Conservation (phyloP, 2,329 filamentous ascomycete genomes). For the Calonectria pseudoreteaudii region DNA sequence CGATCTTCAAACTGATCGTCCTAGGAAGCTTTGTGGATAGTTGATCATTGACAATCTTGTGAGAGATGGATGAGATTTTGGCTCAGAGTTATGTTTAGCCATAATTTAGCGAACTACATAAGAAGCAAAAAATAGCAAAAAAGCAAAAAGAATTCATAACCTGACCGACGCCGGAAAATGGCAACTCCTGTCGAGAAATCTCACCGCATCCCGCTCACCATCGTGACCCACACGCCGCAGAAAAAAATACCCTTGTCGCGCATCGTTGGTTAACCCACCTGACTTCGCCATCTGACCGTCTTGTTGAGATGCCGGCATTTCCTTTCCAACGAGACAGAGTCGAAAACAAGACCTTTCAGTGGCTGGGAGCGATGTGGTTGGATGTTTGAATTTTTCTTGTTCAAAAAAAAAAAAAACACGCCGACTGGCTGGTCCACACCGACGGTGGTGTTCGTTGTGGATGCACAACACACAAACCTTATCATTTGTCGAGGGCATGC, state of each 20-base stretch:
- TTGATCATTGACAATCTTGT: neutral
- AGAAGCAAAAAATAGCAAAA: neutral
- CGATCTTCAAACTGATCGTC: neutral
- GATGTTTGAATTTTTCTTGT: neutral
- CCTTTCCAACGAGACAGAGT: neutral
- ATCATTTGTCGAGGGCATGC: constrained; percentile 21
- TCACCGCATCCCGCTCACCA: constrained; percentile 12
- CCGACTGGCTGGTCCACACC: constrained; percentile 14
- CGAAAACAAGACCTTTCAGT: neutral
- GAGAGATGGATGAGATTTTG: neutral
- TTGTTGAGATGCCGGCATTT: neutral
- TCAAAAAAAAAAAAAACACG: neutral
- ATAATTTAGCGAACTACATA: neutral
- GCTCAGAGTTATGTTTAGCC: neutral
- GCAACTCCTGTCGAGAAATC: neutral
- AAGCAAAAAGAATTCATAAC: neutral
- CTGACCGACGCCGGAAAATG: neutral
- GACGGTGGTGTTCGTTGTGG: constrained; percentile 9
- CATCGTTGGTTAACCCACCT: constrained; percentile 10
- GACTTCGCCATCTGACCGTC: constrained; percentile 1
- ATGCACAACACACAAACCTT: constrained; percentile 15
- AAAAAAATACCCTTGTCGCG: constrained; percentile 6
- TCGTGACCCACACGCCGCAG: constrained; percentile 2
- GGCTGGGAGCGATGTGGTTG: neutral
- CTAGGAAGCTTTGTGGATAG: neutral